Percentiles rank a stretch among this genome's conserved stretches.
These are phyloP conservation scores for Mycena citricolor DNA, from an alignment of 1,284 basidiomycete species.

Conservation along the genomic window DNA sequence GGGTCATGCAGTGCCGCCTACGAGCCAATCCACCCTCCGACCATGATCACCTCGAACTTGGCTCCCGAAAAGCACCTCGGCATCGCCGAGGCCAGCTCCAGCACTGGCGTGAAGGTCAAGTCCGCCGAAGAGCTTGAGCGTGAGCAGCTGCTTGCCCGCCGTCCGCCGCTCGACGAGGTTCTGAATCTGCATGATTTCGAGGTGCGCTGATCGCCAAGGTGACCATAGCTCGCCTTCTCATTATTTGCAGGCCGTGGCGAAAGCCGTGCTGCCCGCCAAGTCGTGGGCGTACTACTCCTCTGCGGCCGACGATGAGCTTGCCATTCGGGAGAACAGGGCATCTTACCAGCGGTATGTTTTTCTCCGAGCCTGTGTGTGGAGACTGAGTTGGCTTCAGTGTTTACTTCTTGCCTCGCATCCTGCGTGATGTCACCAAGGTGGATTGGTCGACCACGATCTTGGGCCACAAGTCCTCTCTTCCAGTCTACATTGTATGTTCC, in stretches of 20 bases:
- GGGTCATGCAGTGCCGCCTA: conserved; percentile 44
- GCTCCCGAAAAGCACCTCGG: conserved; percentile 77
- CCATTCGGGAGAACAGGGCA: conserved; percentile 82
- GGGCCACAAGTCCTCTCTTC: conserved; percentile 71
- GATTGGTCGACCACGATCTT: conserved; percentile 84
- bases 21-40: conserved; percentile 85
- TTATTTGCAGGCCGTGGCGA: conserved; percentile 67
- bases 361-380: neutral
- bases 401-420: conserved; percentile 90
- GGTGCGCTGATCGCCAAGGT: conserved; percentile 10
- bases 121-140: conserved; percentile 60
- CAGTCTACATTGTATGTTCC: conserved; percentile 71
- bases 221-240: conserved; percentile 4
- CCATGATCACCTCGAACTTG: conserved; percentile 81
- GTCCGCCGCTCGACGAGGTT: conserved; percentile 75
- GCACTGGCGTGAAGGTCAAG: conserved; percentile 51
- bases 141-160: conserved; percentile 47
- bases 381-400: conserved; percentile 50
- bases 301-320: conserved; percentile 81
- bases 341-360: conserved; percentile 74
- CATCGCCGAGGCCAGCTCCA: conserved; percentile 62
- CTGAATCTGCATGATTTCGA: conserved; percentile 92
- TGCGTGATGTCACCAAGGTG: conserved; percentile 82
- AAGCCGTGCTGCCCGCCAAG: conserved; percentile 69
- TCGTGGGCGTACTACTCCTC: conserved; percentile 91